phyloP scores from a whole-genome alignment of 495 filamentous ascomycete species.

The Lepidopterella palustris region DNA sequence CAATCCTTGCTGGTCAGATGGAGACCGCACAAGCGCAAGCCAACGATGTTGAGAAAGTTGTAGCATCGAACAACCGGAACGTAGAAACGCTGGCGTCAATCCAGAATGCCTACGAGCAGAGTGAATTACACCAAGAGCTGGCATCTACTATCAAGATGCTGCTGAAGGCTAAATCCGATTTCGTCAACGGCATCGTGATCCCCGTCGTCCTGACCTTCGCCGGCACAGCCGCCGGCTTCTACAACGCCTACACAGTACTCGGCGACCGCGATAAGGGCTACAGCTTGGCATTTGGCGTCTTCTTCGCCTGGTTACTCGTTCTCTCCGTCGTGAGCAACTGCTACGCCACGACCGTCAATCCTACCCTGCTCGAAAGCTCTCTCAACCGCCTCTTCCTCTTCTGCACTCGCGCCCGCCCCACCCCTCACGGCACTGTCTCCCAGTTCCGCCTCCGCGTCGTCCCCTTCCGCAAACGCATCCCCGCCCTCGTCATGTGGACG shows the following conservation, averaged over 20 bases:
- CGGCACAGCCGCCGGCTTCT: constrained; percentile 30
- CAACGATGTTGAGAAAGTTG: not conserved
- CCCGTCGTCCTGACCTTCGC: constrained; percentile 31
- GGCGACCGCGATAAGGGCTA: constrained; percentile 29
- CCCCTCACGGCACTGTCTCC: constrained; percentile 9
- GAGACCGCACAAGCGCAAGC: not conserved
- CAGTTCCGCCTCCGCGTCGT: not conserved
- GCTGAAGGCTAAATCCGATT: constrained; percentile 26
- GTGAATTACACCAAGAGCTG: not conserved
- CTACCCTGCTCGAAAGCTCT: constrained; percentile 24
- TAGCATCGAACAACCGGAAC: not conserved
- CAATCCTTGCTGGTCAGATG: not conserved
- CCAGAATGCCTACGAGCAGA: not conserved
- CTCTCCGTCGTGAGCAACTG: constrained; percentile 32
- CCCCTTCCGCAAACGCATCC: not conserved
- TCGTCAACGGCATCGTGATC: constrained; percentile 29
- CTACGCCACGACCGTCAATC: constrained; percentile 30
- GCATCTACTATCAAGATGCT: not conserved
- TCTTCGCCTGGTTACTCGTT: constrained; percentile 32
- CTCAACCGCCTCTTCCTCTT: not conserved
- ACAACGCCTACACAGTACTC: constrained; percentile 30
- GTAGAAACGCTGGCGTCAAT: not conserved
- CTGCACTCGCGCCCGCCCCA: constrained; percentile 3
- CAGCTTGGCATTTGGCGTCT: constrained; percentile 32
- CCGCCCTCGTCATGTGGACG: not conserved